Evolutionary conservation across 148 eudicot species (phyloP), one percentile per base, ranked within the genome.

Genomic region (Vaccinium vitisidaea): DNA sequence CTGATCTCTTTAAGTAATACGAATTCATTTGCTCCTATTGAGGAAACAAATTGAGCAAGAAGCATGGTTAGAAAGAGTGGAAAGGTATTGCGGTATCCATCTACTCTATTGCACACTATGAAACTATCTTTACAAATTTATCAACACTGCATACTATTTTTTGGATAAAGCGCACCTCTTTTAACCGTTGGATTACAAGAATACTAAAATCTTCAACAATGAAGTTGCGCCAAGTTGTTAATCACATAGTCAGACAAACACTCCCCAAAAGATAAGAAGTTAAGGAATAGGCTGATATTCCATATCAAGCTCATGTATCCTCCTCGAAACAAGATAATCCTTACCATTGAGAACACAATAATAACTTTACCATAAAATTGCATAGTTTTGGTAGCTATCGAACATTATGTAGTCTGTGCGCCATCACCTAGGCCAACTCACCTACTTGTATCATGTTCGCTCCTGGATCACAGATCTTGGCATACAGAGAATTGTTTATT

Each of bases 1-100:
- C 84, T 87, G 75, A 97, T 90, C 74, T 93, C 93, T 84, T 87
- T 89, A 88, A 97, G 16, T 23, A 85, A 84, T 19, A 82, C 83
- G 30, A 81, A 86, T 53, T 93, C 89, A 82, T 84, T 78, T 50
- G 89, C 56, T 15, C 85, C 99, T 93, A 86, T 67, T 80, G 81
- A 88, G 73, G 39, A 65, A 85, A 84, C 49, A 52, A 48, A 21
- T 81, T 11, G 32, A 6, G 23, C 11, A 32, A 81, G 65, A 46
- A 81, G 39, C 30, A 54, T 18, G 36, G 49, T 80, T 16, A 58
- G 69, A 85, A 70, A 69, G 49, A 13, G 63, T 27, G 25, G 27
- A 14, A 78, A 75, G 30, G 79, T 48, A 48, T 9, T 21, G 25
- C 53, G 9, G 48, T 19, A 39, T 21, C 25, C 54, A 75, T 75